Base-by-base conservation (phyloP, 495 filamentous ascomycete genomes). In the Achaetomiella virescens region DNA sequence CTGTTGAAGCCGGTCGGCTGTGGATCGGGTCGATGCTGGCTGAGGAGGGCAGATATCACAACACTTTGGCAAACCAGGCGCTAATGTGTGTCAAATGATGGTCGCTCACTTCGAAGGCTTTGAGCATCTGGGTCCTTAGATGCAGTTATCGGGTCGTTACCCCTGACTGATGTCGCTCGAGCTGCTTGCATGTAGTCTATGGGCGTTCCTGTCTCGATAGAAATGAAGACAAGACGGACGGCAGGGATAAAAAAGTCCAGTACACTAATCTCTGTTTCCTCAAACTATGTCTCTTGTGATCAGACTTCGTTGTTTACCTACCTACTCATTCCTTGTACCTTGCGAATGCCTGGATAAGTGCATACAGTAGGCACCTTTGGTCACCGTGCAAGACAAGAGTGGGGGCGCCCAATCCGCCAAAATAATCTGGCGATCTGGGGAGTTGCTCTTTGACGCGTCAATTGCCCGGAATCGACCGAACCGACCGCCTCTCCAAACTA, bases 1-100 rank as follows among this genome's bases (percentile, higher is more conserved):
- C 67, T 9, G 75, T 81, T 15, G 78, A 82, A 62, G 75, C 68
- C 29, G 77, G 70, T 22, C 67, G 78, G 36, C 54, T 65, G 7
- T 82, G 76, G 76, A 67, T 82, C 56, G 75, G 77, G 9, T 68
- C 68, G 15, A 80, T 82, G 76, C 59, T 82, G 22, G 48, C 68
- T 21, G 60, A 74, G 43, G 76, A 82, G 60, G 77, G 78, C 18
- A 78, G 74, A 69, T 81, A 24, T 55, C 68, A 8, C 43, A 64
- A 22, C 47, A 68, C 27, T 81, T 81, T 69, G 79, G 78, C 11
- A 72, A 79, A 18, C 69, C n/a, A 78, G 41, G 74, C 79, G 0
- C 61, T 77, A 38, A 73, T 82, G 70, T 82, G 78, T 64, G 60
- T 82, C 18, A 66, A 66, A 48, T 74, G 52, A 48, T 33, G 37